Evolutionary conservation across 345 rosid species (phyloP).

Genomic region (Salix brachista): DNA sequence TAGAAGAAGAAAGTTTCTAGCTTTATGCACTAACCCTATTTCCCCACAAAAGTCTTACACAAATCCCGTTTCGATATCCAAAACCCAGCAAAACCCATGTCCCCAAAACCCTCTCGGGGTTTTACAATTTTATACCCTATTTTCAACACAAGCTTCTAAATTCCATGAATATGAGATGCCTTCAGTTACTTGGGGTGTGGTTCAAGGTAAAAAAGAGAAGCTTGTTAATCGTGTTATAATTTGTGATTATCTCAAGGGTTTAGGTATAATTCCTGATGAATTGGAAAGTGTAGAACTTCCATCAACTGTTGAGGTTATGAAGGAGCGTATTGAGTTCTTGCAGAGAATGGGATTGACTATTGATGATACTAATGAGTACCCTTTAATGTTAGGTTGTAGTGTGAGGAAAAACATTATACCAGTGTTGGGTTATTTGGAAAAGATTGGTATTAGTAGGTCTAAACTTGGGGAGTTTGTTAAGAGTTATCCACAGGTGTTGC

Average conservation of each 20-base stretch:
- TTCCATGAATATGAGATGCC: conserved; percentile 94
- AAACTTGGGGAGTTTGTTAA: conserved; percentile 78
- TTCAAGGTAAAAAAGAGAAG: conserved; percentile 81
- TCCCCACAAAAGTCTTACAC: not conserved
- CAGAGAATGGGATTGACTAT: conserved; percentile 69
- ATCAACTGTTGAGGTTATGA: conserved; percentile 86
- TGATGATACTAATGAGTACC: conserved; percentile 83
- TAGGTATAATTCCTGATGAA: conserved; percentile 88
- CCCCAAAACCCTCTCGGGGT: conserved; percentile 12
- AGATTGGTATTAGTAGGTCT: conserved; percentile 62
- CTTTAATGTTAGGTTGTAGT: conserved; percentile 78
- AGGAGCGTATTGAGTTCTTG: conserved; percentile 76
- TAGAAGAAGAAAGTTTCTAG: conserved; percentile 13
- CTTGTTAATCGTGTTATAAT: conserved; percentile 88
- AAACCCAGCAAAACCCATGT: conserved; percentile 10
- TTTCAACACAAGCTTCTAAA: conserved; percentile 62
- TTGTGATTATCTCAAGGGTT: conserved; percentile 72
- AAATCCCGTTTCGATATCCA: not conserved
- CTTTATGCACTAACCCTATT: not conserved
- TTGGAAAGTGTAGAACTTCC: conserved; percentile 73
- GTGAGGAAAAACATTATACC: conserved; percentile 88
- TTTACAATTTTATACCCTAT: conserved; percentile 16
- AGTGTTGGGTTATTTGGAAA: conserved; percentile 77
- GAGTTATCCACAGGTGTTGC: conserved; percentile 78
- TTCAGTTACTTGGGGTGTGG: conserved; percentile 88